These are phyloP conservation scores for Baorangia bicolor DNA, from an alignment of 768 basidiomycete species.

Conservation along the genomic window DNA sequence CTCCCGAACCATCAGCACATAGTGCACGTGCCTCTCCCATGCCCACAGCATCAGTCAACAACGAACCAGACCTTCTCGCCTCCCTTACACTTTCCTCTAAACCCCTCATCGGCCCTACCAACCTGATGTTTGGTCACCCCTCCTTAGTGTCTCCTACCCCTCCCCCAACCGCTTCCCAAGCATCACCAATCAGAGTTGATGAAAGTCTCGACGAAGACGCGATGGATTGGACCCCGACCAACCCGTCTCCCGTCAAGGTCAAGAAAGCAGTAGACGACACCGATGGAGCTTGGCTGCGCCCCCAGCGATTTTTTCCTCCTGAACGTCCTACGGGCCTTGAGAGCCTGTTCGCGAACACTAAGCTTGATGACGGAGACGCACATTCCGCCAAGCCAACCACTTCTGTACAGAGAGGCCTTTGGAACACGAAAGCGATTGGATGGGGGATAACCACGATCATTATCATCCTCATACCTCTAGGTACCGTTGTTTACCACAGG, in stretches of 20 bases:
- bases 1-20: constrained; percentile 35
- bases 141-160: constrained; percentile 45
- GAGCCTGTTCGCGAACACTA: constrained; percentile 61
- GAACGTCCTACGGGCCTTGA: constrained; percentile 79
- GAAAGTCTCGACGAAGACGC: constrained; percentile 38
- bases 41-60: constrained; percentile 17
- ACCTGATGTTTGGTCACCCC: constrained; percentile 69
- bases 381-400: not conserved
- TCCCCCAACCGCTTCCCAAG: constrained; percentile 25
- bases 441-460: constrained; percentile 10
- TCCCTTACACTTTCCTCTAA: constrained; percentile 64
- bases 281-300: constrained; percentile 56
- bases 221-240: constrained; percentile 73
- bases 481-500: constrained; percentile 17
- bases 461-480: constrained; percentile 20
- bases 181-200: constrained; percentile 28
- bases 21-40: constrained; percentile 29
- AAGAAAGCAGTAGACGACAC: constrained; percentile 28
- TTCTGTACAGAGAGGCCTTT: not conserved
- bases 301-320: constrained; percentile 75
- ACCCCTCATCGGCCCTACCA: constrained; percentile 47
- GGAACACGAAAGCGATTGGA: constrained; percentile 4
- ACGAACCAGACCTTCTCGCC: constrained; percentile 61
- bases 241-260: constrained; percentile 25
- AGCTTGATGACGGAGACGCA: constrained; percentile 45